A percentile compares a stretch with the other conserved stretches of the same genome.
These are phyloP conservation scores for Blumeria graminis DNA, from an alignment of 2,329 filamentous ascomycete species.

Conservation along the genomic window DNA sequence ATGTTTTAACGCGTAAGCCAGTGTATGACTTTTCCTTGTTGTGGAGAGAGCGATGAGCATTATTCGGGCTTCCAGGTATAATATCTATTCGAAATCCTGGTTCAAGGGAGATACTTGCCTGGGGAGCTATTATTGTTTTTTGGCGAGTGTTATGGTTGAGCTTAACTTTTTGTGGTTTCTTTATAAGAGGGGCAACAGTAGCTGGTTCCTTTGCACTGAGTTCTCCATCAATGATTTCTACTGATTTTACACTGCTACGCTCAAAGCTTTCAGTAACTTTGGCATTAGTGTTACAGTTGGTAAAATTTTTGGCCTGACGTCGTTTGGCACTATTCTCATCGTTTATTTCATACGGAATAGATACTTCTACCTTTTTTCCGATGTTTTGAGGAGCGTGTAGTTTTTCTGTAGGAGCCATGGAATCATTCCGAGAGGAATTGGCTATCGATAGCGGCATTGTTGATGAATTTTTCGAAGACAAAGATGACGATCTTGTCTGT, in stretches of 20 bases:
- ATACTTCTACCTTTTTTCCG: slow-evolving; percentile 1
- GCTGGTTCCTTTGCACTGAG: slow-evolving; percentile 10
- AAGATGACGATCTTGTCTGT: not conserved
- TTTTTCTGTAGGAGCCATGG: not conserved
- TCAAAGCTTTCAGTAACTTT: slow-evolving; percentile 10
- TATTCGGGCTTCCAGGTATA: slow-evolving; percentile 29
- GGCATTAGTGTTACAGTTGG: slow-evolving; percentile 5
- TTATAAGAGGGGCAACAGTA: slow-evolving; percentile 4
- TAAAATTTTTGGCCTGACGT: slow-evolving; percentile 11
- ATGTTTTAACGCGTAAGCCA: slow-evolving; percentile 35
- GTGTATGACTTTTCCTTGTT: slow-evolving; percentile 32
- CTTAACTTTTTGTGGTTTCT: slow-evolving; percentile 6
- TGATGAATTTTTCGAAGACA: slow-evolving; percentile 3
- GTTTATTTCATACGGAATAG: slow-evolving; percentile 6
- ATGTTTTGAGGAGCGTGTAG: not conserved
- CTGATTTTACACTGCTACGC: slow-evolving; percentile 5
- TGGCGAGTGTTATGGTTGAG: slow-evolving; percentile 8
- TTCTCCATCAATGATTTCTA: slow-evolving; percentile 4
- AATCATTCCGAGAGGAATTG: too few species aligned
- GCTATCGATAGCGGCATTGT: not conserved
- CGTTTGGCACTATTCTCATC: slow-evolving; percentile 9
- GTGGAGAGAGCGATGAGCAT: slow-evolving; percentile 24
- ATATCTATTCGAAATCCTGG: slow-evolving; percentile 22
- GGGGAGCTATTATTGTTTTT: slow-evolving; percentile 23
- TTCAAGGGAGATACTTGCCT: slow-evolving; percentile 28